Evolutionary conservation across 73 alveolate genomes (phyloP).

Genomic region (Breviolum minutum): DNA sequence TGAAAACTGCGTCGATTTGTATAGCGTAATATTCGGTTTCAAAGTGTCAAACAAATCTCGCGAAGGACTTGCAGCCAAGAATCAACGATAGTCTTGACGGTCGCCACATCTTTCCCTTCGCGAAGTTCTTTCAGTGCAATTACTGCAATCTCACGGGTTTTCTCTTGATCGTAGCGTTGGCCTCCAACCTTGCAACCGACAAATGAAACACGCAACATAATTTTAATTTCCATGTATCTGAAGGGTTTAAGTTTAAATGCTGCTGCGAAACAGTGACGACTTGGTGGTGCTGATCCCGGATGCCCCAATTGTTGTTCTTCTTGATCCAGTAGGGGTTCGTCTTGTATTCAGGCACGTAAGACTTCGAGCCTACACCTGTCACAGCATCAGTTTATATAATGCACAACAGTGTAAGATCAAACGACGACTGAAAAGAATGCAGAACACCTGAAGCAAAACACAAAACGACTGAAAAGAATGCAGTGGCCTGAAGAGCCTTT

Average conservation of each 20-base stretch:
- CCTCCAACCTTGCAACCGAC: background rate
- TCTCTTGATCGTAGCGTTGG: background rate
- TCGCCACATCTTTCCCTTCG: background rate
- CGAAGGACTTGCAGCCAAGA: background rate
- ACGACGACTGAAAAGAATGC: no score
- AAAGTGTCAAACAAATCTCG: background rate
- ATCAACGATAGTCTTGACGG: background rate
- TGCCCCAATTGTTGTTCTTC: no score
- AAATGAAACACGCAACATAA: background rate
- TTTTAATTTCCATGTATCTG: no score
- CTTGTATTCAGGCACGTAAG: no score
- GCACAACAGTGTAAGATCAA: no score
- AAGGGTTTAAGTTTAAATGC: no score
- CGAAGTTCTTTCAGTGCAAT: background rate
- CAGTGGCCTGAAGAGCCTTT: background rate
- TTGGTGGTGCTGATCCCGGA: no score
- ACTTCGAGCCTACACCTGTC: no score
- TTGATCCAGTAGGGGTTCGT: no score
- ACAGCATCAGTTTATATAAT: no score
- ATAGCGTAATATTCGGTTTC: background rate
- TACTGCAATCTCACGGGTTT: background rate
- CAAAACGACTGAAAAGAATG: background rate
- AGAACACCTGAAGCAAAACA: background rate
- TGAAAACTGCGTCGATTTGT: background rate
- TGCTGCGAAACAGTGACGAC: no score